A percentile compares a stretch with the other conserved stretches of the same genome.
Evolutionary conservation across 2,329 filamentous ascomycete species (phyloP).

Genomic region (Aspergillus awamori): DNA sequence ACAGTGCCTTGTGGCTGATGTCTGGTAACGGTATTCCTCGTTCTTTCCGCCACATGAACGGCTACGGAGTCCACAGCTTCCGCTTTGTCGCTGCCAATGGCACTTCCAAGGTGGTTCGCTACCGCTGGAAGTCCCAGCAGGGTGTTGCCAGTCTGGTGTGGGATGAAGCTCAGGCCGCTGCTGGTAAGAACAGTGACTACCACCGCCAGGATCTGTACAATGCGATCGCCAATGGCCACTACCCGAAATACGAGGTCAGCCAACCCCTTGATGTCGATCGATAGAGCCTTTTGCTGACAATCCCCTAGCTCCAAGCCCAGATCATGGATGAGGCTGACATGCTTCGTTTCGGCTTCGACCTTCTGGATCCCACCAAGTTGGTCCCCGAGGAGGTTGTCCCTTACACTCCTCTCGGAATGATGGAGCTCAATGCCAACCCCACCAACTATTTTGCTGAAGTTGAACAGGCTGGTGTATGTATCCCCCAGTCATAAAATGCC

Average conservation of each 20-base stretch:
- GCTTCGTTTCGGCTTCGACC: constrained; percentile 68
- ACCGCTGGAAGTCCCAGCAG: constrained; percentile 42
- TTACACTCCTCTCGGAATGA: constrained; percentile 66
- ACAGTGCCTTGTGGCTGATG: constrained; percentile 49
- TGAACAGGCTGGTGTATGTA: constrained; percentile 66
- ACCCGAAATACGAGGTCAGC: constrained; percentile 67
- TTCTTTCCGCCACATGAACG: constrained; percentile 42
- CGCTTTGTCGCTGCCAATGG: constrained; percentile 41
- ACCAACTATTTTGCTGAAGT: constrained; percentile 77
- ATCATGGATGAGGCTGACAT: constrained; percentile 69
- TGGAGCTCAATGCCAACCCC: constrained; percentile 71
- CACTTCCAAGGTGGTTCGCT: constrained; percentile 41
- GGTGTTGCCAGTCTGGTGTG: constrained; percentile 59
- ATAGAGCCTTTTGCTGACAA: background rate
- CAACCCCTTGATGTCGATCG: no score
- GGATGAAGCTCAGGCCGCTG: constrained; percentile 69
- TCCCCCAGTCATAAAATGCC: no score
- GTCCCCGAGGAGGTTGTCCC: constrained; percentile 72
- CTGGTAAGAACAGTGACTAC: constrained; percentile 71
- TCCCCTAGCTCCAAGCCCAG: constrained; percentile 60
- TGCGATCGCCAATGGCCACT: constrained; percentile 67
- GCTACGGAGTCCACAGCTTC: constrained; percentile 44
- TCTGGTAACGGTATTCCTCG: constrained; percentile 44
- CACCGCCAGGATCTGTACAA: constrained; percentile 71
- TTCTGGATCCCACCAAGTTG: constrained; percentile 74